Conservation (phyloP, 2,329 filamentous ascomycete genomes). For the Pyrenochaeta sp. region DNA sequence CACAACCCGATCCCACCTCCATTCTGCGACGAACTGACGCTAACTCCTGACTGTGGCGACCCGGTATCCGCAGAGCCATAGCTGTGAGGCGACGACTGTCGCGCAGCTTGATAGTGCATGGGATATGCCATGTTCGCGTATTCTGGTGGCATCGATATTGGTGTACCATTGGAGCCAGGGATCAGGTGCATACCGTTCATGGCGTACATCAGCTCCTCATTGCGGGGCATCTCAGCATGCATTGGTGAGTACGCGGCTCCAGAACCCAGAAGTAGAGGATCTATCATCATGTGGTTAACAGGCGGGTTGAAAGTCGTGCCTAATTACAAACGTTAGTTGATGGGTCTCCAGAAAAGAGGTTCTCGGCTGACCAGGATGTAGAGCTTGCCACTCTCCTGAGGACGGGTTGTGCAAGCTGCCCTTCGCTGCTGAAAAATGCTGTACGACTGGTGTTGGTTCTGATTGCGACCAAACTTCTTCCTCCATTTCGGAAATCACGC, state of each 20-base stretch:
- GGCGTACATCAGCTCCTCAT: conserved; percentile 47
- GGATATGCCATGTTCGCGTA: conserved; percentile 45
- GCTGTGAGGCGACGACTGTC: conserved; percentile 46
- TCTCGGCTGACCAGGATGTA: conserved; percentile 36
- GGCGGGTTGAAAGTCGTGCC: conserved; percentile 39
- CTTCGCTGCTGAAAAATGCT: conserved; percentile 42
- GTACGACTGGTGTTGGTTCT: conserved; percentile 44
- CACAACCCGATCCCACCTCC: conserved; percentile 34
- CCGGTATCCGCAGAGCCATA: conserved; percentile 48
- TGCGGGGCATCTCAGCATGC: conserved; percentile 43
- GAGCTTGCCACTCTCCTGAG: conserved; percentile 40
- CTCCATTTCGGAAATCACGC: conserved; percentile 44
- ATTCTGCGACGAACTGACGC: conserved; percentile 44
- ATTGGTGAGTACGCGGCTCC: conserved; percentile 39
- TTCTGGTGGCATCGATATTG: conserved; percentile 39
- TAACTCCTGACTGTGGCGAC: conserved; percentile 47
- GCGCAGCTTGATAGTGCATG: conserved; percentile 40
- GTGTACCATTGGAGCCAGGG: conserved; percentile 34
- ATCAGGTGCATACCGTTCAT: conserved; percentile 50
- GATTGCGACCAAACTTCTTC: conserved; percentile 49
- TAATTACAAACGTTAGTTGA: conserved; percentile 7
- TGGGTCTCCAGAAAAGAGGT: not conserved
- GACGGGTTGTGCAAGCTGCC: conserved; percentile 33
- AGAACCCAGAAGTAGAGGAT: conserved; percentile 45
- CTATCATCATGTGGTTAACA: conserved; percentile 49